phyloP scores from a whole-genome alignment of 1,139 yeast genomes.

The Geotrichum klebahnii region DNA sequence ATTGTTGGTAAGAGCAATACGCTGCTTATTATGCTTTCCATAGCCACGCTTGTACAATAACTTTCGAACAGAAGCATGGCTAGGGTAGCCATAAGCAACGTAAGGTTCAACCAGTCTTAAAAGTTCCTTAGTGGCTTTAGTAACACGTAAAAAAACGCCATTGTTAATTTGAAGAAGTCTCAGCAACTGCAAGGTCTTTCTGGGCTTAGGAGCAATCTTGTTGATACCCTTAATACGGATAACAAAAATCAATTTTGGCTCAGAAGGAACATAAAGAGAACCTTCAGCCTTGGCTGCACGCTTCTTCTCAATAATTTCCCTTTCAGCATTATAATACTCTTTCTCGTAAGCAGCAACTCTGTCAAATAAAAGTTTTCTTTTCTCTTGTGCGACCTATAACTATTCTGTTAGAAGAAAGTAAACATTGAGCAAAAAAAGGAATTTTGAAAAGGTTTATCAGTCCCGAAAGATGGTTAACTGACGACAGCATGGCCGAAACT shows the following conservation, averaged over 20 bases:
- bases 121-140: conserved; percentile 97
- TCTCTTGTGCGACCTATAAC: conserved; percentile 32
- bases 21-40: conserved; percentile 99
- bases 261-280: conserved; percentile 80
- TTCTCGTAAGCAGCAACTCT: conserved; percentile 98
- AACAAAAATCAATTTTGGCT: conserved; percentile 93
- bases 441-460: conserved; percentile 51
- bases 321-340: conserved; percentile 95
- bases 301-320: conserved; percentile 86
- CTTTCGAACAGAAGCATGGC: conserved; percentile 90
- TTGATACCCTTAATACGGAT: conserved; percentile 99
- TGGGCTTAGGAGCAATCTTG: conserved; percentile 99
- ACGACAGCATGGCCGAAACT: conserved; percentile 72
- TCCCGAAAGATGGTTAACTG: conserved; percentile 99
- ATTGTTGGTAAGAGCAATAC: conserved; percentile 87
- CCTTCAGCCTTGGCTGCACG: conserved; percentile 96
- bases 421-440: conserved; percentile 25
- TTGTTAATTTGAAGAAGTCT: conserved; percentile 97
- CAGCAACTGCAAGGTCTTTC: conserved; percentile 97
- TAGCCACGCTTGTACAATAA: conserved; percentile 98
- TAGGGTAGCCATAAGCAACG: conserved; percentile 99
- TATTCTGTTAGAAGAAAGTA: conserved; percentile 32
- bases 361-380: conserved; percentile 92
- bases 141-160: conserved; percentile 95
- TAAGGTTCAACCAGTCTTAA: conserved; percentile 97